Conservation (phyloP, 2,329 filamentous ascomycete genomes). For the Neurospora sp. region DNA sequence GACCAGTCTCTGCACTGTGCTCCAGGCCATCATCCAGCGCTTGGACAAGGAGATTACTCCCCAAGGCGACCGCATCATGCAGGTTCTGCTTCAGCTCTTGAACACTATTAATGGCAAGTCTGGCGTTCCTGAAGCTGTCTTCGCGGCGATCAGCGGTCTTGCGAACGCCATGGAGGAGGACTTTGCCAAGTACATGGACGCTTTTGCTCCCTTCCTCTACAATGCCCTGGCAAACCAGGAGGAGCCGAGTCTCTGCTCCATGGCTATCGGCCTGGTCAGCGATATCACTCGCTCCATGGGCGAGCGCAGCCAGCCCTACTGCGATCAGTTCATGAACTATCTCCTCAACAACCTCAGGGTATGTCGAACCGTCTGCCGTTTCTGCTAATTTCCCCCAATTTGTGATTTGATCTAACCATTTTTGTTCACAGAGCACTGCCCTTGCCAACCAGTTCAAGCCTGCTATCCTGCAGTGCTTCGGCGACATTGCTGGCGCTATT, state of each 20-base stretch:
- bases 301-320: slow-evolving; percentile 85
- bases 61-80: slow-evolving; percentile 90
- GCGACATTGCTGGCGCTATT: slow-evolving; percentile 93
- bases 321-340: slow-evolving; percentile 97
- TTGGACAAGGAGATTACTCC: slow-evolving; percentile 86
- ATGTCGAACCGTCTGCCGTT: too few relatives aligned
- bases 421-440: slow-evolving; percentile 47
- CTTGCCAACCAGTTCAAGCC: slow-evolving; percentile 96
- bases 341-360: slow-evolving; percentile 75
- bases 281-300: slow-evolving; percentile 90
- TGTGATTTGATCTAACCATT: too few relatives aligned
- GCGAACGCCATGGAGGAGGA: slow-evolving; percentile 85
- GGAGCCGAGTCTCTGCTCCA: slow-evolving; percentile 84
- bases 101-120: slow-evolving; percentile 72
- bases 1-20: slow-evolving; percentile 83
- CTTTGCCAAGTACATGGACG: slow-evolving; percentile 96
- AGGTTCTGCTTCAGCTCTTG: slow-evolving; percentile 72
- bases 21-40: slow-evolving; percentile 83
- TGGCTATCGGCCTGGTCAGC: slow-evolving; percentile 95
- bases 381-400: too few relatives aligned
- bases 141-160: slow-evolving; percentile 84
- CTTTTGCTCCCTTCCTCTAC: slow-evolving; percentile 85
- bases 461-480: slow-evolving; percentile 94
- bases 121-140: slow-evolving; percentile 86
- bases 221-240: slow-evolving; percentile 93